Percentiles rank a stretch among this genome's conserved stretches.
These are phyloP conservation scores for Verticillium klebahnii DNA, from an alignment of 2,329 filamentous ascomycete species.

Conservation along the genomic window DNA sequence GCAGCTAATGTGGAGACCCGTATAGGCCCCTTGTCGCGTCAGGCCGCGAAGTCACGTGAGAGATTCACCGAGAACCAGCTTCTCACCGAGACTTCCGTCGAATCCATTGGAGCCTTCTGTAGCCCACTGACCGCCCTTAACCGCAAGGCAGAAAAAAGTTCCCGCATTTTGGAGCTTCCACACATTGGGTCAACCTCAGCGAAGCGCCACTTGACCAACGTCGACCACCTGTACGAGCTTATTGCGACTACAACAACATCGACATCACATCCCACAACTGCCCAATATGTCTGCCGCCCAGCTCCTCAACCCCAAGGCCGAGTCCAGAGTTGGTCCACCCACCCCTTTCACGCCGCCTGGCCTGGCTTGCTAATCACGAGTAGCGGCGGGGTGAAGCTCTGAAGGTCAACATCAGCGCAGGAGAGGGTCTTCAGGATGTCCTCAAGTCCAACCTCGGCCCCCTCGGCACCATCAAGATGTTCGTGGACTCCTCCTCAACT, in stretches of 20 bases:
- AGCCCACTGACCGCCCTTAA: slow-evolving; percentile 1
- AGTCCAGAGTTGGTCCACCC: slow-evolving; percentile 73
- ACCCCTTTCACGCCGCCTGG: slow-evolving; percentile 29
- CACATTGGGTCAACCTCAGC: background rate
- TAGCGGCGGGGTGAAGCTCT: slow-evolving; percentile 96
- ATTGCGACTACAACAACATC: background rate
- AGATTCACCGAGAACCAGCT: background rate
- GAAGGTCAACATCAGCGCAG: slow-evolving; percentile 92
- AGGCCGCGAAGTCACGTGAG: background rate
- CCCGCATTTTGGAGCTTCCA: slow-evolving; percentile 5
- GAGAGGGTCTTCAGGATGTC: slow-evolving; percentile 89
- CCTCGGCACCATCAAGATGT: slow-evolving; percentile 95
- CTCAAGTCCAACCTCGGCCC: slow-evolving; percentile 95
- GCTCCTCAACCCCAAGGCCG: slow-evolving; percentile 97
- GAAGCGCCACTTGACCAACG: background rate
- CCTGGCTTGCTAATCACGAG: slow-evolving; percentile 25
- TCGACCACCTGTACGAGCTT: background rate
- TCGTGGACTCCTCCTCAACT: slow-evolving; percentile 13
- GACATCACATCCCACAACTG: background rate
- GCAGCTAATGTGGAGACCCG: background rate
- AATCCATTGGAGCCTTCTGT: background rate
- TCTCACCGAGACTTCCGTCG: background rate
- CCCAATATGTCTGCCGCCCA: slow-evolving; percentile 86
- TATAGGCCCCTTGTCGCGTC: background rate
- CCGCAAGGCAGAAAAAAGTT: slow-evolving; percentile 5